Evolutionary conservation across 768 basidiomycete species (phyloP).

Genomic region (Hebeloma cylindrosporum): DNA sequence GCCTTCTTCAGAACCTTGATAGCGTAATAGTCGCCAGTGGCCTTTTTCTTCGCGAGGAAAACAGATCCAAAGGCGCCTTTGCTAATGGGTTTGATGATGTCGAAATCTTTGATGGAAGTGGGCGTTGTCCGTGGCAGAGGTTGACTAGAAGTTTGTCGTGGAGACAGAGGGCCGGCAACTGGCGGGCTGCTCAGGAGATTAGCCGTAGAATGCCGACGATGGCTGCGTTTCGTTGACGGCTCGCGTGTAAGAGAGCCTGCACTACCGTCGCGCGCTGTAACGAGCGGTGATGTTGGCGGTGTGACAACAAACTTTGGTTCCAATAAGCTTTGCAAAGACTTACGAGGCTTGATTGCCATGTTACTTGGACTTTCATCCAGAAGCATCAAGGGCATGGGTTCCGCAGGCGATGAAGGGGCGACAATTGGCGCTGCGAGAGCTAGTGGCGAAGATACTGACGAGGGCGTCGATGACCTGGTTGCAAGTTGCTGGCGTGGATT

Average conservation of each 20-base stretch:
- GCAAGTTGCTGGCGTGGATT: slow-evolving; percentile 51
- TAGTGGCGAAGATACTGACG: slow-evolving; percentile 84
- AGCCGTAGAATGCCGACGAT: slow-evolving; percentile 73
- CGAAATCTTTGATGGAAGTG: slow-evolving; percentile 97
- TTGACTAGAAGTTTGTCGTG: slow-evolving; percentile 76
- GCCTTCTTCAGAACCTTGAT: slow-evolving; percentile 99
- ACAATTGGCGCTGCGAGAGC: slow-evolving; percentile 84
- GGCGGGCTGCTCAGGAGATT: slow-evolving; percentile 63
- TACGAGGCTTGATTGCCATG: slow-evolving; percentile 58
- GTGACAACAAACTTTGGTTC: slow-evolving; percentile 68
- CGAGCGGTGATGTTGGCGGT: slow-evolving; percentile 74
- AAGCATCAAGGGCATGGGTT: slow-evolving; percentile 62
- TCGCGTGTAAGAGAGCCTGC: slow-evolving; percentile 40
- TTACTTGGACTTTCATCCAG: slow-evolving; percentile 50
- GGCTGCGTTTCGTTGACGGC: slow-evolving; percentile 52
- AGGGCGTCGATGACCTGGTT: slow-evolving; percentile 85
- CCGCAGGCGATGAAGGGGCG: slow-evolving; percentile 61
- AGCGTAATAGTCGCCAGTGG: slow-evolving; percentile 97
- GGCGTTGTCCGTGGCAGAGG: slow-evolving; percentile 78
- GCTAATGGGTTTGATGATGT: slow-evolving; percentile 98
- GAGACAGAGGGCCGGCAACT: slow-evolving; percentile 74
- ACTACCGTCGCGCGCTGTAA: slow-evolving; percentile 41
- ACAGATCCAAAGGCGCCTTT: slow-evolving; percentile 99
- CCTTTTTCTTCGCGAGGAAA: slow-evolving; percentile 97
- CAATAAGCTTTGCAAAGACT: slow-evolving; percentile 63